Base-by-base conservation (phyloP, 139 green algal species). In the Diplosphaera chodatii region DNA sequence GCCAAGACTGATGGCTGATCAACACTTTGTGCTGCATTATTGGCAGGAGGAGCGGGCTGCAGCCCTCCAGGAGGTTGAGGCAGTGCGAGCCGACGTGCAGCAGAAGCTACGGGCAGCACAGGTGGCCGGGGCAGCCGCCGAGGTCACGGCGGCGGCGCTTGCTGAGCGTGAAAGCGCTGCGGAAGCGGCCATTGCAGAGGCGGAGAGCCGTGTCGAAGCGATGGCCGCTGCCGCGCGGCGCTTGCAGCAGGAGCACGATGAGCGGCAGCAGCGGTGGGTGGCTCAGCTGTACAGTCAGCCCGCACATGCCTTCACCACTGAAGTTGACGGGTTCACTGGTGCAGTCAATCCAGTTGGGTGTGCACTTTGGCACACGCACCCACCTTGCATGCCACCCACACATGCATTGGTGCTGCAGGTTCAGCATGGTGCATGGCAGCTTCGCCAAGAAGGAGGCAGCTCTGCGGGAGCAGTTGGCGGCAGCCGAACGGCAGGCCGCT, bases 381-480 rank as follows among this genome's bases (percentile, higher is more conserved):
- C n/a, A n/a, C n/a, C n/a, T n/a, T n/a, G n/a, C n/a, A n/a, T n/a
- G n/a, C n/a, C n/a, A n/a, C n/a, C n/a, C n/a, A n/a, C n/a, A n/a
- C n/a, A n/a, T n/a, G n/a, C n/a, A n/a, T n/a, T n/a, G n/a, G n/a
- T n/a, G n/a, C n/a, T n/a, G 27, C n/a, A 65, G 59, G 59, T 65
- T 65, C 59, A 65, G 59, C 59, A 31, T 65, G 27, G 28, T 65
- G 6, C 59, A 65, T n/a, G 18, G n/a, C 59, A 32, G 25, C 59
- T 65, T 65, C 21, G 59, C 59, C 25, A 65, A 65, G 59, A 65
- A 65, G 59, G 59, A 65, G 59, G 27, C n/a, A 3, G 59, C 27
- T 2, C 59, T 65, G 59, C 59, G 15, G 59, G 5, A 65, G 25
- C 59, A 32, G 27, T 3, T 32, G 5, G 25, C 5, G 25, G 59